These are phyloP conservation scores for Ophiostoma ulmi DNA, from an alignment of 2,329 filamentous ascomycete species.

Conservation along the genomic window DNA sequence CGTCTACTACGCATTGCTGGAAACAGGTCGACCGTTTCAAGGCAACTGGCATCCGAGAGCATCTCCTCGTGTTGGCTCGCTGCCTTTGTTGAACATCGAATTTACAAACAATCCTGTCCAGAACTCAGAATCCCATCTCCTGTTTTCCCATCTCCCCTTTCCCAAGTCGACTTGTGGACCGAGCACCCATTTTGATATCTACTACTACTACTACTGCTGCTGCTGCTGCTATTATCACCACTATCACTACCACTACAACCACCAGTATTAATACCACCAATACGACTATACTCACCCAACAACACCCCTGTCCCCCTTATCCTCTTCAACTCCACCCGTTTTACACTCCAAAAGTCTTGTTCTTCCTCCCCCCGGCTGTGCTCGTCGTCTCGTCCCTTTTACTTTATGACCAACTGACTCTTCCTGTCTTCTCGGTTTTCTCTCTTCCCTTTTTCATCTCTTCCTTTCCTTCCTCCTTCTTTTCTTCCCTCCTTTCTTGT, in stretches of 20 bases:
- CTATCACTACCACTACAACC: not conserved
- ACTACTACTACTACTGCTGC: not conserved
- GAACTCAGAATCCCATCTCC: constrained; percentile 16
- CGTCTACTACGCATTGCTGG: constrained; percentile 27
- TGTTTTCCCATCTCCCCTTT: constrained; percentile 16
- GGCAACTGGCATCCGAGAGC: constrained; percentile 38
- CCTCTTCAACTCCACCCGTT: constrained; percentile 19
- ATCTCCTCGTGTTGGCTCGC: not conserved
- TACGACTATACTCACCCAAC: not conserved
- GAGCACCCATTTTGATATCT: not conserved
- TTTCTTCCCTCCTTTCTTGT: constrained; percentile 26
- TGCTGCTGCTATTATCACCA: not conserved
- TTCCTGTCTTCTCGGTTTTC: not conserved
- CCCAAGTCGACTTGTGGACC: not conserved
- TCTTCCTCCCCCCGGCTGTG: constrained; percentile 10
- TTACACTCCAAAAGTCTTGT: constrained; percentile 7
- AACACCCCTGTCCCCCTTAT: constrained; percentile 22
- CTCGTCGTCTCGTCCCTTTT: constrained; percentile 7
- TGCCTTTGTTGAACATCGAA: constrained; percentile 7
- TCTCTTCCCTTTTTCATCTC: constrained; percentile 19
- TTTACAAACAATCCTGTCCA: constrained; percentile 16
- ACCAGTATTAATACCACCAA: not conserved
- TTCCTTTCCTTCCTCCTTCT: constrained; percentile 32
- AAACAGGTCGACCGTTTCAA: constrained; percentile 38
- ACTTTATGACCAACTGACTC: constrained; percentile 9